phyloP scores from a whole-genome alignment of 768 basidiomycete species.

The Cytidiella melzeri region DNA sequence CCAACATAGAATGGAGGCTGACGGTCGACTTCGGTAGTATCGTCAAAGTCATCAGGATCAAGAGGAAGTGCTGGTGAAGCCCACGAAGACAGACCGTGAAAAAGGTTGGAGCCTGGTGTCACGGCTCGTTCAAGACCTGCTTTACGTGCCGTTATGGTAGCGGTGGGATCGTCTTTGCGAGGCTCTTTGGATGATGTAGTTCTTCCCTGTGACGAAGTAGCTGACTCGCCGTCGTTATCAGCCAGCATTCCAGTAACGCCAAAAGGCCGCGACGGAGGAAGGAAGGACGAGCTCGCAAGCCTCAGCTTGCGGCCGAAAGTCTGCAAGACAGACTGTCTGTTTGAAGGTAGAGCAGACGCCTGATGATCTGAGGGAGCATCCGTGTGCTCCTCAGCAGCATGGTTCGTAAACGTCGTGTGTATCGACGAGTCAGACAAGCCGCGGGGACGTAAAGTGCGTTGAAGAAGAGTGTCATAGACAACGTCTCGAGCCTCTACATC shows the following conservation, averaged over 20 bases:
- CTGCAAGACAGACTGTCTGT: conserved; percentile 26
- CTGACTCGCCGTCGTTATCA: conserved; percentile 9
- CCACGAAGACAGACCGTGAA: conserved; percentile 30
- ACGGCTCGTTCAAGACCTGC: conserved; percentile 19
- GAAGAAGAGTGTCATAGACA: conserved; percentile 39
- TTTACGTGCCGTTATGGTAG: conserved; percentile 9
- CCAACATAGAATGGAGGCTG: not conserved
- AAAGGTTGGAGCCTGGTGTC: conserved; percentile 20
- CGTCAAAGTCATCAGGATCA: conserved; percentile 8
- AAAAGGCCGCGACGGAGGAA: not conserved
- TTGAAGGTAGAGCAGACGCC: conserved; percentile 4
- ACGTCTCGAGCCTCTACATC: conserved; percentile 32
- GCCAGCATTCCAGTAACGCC: conserved; percentile 8
- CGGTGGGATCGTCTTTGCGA: not conserved
- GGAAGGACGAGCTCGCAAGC: conserved; percentile 11
- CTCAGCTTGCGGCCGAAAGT: conserved; percentile 27
- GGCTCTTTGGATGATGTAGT: conserved; percentile 6
- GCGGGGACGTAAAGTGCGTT: conserved; percentile 65
- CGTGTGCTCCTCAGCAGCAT: conserved; percentile 32
- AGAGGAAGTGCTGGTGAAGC: conserved; percentile 15
- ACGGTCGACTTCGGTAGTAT: not conserved
- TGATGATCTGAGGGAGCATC: not conserved
- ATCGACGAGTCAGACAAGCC: conserved; percentile 93
- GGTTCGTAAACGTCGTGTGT: conserved; percentile 71
- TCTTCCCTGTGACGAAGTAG: conserved; percentile 22